These are phyloP conservation scores for Myriangium duriaei DNA, from an alignment of 2,329 filamentous ascomycete species.

Conservation along the genomic window DNA sequence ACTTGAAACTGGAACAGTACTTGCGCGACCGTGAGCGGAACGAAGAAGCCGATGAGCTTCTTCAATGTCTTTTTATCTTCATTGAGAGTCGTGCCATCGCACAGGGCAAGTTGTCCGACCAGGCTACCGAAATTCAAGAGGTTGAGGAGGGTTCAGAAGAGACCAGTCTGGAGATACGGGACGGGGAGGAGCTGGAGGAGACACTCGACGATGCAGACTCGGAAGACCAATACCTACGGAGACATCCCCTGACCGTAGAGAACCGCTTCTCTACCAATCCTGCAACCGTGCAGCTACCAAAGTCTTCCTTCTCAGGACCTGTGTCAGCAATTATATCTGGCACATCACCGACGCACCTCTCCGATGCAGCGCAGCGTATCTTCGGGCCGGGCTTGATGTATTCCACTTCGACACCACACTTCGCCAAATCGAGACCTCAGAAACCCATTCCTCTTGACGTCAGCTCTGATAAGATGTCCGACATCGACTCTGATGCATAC, in stretches of 20 bases:
- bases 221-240: conserved; percentile 34
- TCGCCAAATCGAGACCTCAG: conserved; percentile 45
- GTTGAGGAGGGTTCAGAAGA: conserved; percentile 35
- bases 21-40: conserved; percentile 1
- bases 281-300: conserved; percentile 62
- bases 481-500: conserved; percentile 65
- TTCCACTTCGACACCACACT: conserved; percentile 57
- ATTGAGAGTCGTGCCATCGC: conserved; percentile 17
- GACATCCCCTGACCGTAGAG: conserved; percentile 60
- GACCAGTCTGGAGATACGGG: conserved; percentile 15
- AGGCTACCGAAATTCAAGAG: conserved; percentile 38
- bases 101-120: conserved; percentile 19
- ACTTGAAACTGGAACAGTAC: conserved; percentile 8
- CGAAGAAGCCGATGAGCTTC: conserved; percentile 6
- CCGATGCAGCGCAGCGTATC: conserved; percentile 54
- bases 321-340: conserved; percentile 53
- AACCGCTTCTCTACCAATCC: conserved; percentile 67
- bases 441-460: conserved; percentile 53
- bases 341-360: conserved; percentile 58
- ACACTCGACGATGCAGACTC: conserved; percentile 9
- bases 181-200: conserved; percentile 17
- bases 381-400: conserved; percentile 67
- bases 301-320: conserved; percentile 54
- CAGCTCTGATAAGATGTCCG: conserved; percentile 52
- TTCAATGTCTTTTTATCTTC: conserved; percentile 6